Evolutionary conservation across 164 flowering plant genomes (phyloP).

Genomic region (Umbellularia californica): DNA sequence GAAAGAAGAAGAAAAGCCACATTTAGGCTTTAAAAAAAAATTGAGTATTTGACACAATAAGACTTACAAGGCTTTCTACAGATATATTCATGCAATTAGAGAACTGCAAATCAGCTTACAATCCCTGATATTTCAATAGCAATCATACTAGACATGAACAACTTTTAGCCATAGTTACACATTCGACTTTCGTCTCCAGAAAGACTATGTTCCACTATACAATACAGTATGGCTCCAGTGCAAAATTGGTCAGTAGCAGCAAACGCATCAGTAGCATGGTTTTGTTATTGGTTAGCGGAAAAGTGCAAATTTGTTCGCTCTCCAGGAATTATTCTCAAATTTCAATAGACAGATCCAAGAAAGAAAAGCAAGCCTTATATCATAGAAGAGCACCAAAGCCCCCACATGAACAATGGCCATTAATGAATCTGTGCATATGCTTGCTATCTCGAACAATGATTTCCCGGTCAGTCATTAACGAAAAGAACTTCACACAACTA

Average conservation of each 20-base stretch:
- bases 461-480: slow-evolving; percentile 42
- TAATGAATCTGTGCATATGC: slow-evolving; percentile 61
- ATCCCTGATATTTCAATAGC: background rate
- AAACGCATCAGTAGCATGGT: background rate
- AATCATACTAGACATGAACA: too few relatives aligned
- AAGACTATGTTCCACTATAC: background rate
- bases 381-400: slow-evolving; percentile 37
- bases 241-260: background rate
- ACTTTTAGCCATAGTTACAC: too few relatives aligned
- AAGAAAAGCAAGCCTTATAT: background rate
- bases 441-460: slow-evolving; percentile 70
- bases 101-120: background rate
- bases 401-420: slow-evolving; percentile 75
- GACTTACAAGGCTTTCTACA: background rate
- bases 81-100: background rate
- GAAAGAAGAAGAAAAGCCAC: too few relatives aligned
- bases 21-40: too few relatives aligned
- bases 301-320: background rate
- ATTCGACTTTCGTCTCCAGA: background rate
- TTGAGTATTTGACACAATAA: too few relatives aligned
- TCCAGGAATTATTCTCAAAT: background rate
- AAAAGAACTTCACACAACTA: slow-evolving; percentile 47
- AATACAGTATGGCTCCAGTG: background rate
- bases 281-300: background rate
- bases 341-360: slow-evolving; percentile 1